Evolutionary conservation across 2,329 filamentous ascomycete species (phyloP).

Genomic region (Trichoderma asperellum): DNA sequence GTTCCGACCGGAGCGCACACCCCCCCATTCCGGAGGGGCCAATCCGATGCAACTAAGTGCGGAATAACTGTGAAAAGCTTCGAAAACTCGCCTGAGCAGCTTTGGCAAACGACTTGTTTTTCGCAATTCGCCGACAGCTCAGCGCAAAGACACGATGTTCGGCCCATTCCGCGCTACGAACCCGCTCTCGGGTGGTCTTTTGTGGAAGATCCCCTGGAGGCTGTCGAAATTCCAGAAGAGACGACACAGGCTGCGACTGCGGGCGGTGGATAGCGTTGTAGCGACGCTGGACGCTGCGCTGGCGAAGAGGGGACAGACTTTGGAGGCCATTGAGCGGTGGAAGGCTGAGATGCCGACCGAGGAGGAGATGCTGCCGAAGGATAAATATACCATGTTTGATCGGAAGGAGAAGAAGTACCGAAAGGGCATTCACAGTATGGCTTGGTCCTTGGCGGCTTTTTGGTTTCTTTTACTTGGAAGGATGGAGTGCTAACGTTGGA

Average conservation of each 20-base stretch:
- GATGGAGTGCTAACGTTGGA: constrained; percentile 31
- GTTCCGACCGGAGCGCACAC: constrained; percentile 24
- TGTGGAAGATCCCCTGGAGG: constrained; percentile 98
- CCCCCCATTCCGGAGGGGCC: constrained; percentile 8
- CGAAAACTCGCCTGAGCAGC: neutral
- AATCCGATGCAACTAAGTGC: constrained; percentile 9
- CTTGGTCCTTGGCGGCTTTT: neutral
- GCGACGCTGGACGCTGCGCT: constrained; percentile 80
- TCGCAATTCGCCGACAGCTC: neutral
- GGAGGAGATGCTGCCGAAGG: constrained; percentile 90
- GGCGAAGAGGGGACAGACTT: constrained; percentile 69
- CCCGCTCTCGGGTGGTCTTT: constrained; percentile 75
- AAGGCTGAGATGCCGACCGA: constrained; percentile 95
- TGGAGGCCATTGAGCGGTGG: constrained; percentile 84
- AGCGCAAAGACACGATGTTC: constrained; percentile 64
- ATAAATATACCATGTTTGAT: constrained; percentile 99
- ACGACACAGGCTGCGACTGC: constrained; percentile 80
- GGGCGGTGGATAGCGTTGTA: constrained; percentile 85
- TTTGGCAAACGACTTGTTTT: neutral
- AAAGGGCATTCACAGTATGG: constrained; percentile 96
- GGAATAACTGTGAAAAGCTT: constrained; percentile 21
- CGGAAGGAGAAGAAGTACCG: constrained; percentile 93
- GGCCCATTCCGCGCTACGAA: constrained; percentile 80
- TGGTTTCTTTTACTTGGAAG: neutral
- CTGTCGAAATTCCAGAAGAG: constrained; percentile 90